Percentiles rank a stretch among this genome's conserved stretches.
Conservation (phyloP, 148 eudicot species). For the Chenopodium formosanum region DNA sequence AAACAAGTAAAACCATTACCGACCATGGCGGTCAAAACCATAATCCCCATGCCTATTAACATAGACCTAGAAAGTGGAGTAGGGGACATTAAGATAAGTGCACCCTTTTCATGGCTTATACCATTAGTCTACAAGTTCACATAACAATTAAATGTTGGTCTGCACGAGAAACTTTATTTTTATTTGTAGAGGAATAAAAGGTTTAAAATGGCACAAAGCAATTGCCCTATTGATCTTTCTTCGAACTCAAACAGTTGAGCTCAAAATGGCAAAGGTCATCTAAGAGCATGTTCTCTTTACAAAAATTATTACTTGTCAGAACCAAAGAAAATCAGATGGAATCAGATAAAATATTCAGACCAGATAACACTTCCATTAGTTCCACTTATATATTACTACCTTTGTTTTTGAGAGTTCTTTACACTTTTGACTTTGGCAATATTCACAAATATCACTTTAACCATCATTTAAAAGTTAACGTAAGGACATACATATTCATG, state of each 20-base stretch:
- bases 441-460: no score
- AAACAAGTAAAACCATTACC: background rate
- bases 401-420: no score
- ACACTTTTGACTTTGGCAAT: no score
- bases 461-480: no score
- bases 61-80: background rate
- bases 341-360: no score
- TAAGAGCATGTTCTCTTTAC: no score
- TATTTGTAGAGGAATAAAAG: background rate
- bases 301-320: no score
- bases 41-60: background rate
- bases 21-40: background rate
- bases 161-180: background rate
- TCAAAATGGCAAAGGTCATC: background rate
- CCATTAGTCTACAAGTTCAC: background rate
- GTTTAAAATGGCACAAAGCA: background rate
- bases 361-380: no score
- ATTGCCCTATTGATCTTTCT: background rate
- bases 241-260: background rate
- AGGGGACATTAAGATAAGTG: background rate
- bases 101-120: background rate
- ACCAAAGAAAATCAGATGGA: no score
- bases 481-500: no score
- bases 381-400: no score
- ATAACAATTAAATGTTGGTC: background rate